Evolutionary conservation across 257 asterid genomes (phyloP).

Genomic region (Leonotis leonurus): DNA sequence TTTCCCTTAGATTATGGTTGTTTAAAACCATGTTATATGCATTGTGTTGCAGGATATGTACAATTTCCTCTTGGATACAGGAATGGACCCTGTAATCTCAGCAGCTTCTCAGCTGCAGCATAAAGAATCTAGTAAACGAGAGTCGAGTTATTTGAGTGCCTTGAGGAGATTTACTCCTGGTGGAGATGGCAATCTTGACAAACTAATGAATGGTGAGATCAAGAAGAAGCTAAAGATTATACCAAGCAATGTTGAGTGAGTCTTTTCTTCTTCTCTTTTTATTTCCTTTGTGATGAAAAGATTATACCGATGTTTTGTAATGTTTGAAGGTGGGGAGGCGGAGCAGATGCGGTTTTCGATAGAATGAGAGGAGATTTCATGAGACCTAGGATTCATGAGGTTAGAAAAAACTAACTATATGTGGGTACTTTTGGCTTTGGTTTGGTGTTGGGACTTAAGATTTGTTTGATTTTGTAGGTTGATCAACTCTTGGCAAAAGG

Average conservation of each 20-base stretch:
- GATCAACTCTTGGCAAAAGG: constrained; percentile 77
- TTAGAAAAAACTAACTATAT: background rate
- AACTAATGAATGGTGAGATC: constrained; percentile 66
- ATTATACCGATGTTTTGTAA: background rate
- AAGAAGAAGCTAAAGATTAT: constrained; percentile 71
- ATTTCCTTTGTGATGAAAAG: too few relatives aligned
- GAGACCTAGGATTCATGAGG: constrained; percentile 83
- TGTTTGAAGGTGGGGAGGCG: constrained; percentile 65
- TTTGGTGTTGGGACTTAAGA: background rate
- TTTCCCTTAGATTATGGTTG: too few relatives aligned
- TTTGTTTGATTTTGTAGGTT: constrained; percentile 36
- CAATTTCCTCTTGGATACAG: constrained; percentile 71
- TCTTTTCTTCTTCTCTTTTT: background rate
- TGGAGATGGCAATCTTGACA: constrained; percentile 41
- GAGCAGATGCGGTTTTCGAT: constrained; percentile 31
- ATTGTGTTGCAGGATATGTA: constrained; percentile 59
- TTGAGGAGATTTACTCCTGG: constrained; percentile 42
- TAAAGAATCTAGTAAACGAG: constrained; percentile 30
- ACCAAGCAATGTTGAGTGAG: constrained; percentile 55
- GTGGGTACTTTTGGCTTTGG: background rate
- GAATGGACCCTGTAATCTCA: constrained; percentile 54
- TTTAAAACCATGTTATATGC: background rate
- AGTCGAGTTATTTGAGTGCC: constrained; percentile 55
- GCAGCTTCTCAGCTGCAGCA: constrained; percentile 46
- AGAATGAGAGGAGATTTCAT: constrained; percentile 65